Base-by-base conservation (phyloP, 257 asterid genomes). In the Paraleonurus japonicus region DNA sequence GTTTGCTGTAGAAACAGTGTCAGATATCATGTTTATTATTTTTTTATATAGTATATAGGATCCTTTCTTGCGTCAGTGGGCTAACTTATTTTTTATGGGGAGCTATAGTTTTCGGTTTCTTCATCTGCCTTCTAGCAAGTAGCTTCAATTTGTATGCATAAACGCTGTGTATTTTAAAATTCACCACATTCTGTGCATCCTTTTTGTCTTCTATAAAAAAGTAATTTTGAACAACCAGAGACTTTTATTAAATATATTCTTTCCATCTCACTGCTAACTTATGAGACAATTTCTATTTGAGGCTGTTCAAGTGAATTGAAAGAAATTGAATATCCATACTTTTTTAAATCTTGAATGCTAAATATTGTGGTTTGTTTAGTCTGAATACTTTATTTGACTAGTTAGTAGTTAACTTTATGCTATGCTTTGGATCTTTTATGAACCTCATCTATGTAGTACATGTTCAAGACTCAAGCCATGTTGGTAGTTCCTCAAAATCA, bases 1-100 rank as follows among this genome's bases (percentile, higher is more conserved):
- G 48, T 60, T 73, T 76, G 65, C 19, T 67, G 59, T 47, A n/a
- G 20, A 16, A 71, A 63, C 65, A 67, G 9, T 45, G 17, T 19
- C 33, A 19, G 19, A 47, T 53, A 5, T 45, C 58, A 17, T 58
- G 59, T 74, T 69, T 39, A 32, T 50, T 39, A 37, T 27, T 5
- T 47, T n/a, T 47, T 47, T 6, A 47, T 16, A 15, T 47, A n/a
- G 22, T 33, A 5, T n/a, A 61, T 26, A 41, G n/a, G 45, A 55
- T 45, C 17, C 23, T 53, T 62, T 62, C 45, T 33, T 37, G 64
- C 22, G 33, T 47, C 54, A 51, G 24, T 47, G 57, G 27, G 33
- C 48, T 58, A 39, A 47, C 43, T 28, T 23, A n/a, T 20, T 33
- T n/a, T 33, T 51, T 55, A 69, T 33, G 57, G 57, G n/a, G n/a